Evolutionary conservation across 441 rosid species (phyloP).

Genomic region (Pelargonium myrrhifolium): DNA sequence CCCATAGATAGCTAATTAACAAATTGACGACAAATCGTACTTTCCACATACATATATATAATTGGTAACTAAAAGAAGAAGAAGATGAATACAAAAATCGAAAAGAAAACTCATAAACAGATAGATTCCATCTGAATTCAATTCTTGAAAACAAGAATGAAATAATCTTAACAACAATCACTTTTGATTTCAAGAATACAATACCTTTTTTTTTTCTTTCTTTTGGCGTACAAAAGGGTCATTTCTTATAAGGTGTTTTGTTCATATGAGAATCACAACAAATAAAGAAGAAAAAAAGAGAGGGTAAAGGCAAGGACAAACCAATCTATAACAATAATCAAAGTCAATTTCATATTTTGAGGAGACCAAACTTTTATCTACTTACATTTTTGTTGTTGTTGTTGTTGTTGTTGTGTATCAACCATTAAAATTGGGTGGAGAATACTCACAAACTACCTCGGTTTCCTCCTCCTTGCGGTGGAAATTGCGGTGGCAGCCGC

Average conservation of each 20-base stretch:
- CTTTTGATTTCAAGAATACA: not conserved
- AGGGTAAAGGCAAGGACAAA: not conserved
- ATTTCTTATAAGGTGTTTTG: not conserved
- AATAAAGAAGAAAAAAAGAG: not conserved
- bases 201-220: not conserved
- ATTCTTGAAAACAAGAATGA: too few species aligned
- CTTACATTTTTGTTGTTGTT: not conserved
- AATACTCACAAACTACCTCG: slow-evolving; percentile 77
- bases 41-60: not conserved
- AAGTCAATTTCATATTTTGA: not conserved
- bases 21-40: not conserved
- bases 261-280: not conserved
- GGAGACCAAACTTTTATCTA: not conserved
- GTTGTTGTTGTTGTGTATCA: not conserved
- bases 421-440: slow-evolving; percentile 43
- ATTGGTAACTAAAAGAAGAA: not conserved
- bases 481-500: slow-evolving; percentile 84
- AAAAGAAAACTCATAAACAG: too few species aligned
- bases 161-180: not conserved
- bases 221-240: not conserved
- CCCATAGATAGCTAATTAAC: too few species aligned
- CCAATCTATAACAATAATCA: not conserved
- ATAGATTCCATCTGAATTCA: not conserved
- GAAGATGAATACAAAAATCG: not conserved
- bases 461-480: slow-evolving; percentile 66